phyloP scores from a whole-genome alignment of 441 rosid genomes.

The Euphorbia schlechtendalii region DNA sequence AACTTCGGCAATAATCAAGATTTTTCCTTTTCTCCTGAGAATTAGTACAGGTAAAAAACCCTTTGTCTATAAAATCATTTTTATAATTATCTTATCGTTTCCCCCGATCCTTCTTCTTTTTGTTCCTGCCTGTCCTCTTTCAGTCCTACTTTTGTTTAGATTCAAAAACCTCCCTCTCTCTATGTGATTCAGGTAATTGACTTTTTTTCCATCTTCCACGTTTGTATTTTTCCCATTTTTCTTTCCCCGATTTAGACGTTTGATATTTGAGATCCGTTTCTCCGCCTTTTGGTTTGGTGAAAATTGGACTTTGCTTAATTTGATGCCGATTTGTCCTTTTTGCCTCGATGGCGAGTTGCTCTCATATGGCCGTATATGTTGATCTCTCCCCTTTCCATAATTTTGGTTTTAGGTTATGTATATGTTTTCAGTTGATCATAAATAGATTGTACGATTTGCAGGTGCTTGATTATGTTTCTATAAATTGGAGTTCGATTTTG shows the following conservation, averaged over 20 bases:
- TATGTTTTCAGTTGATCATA: neutral
- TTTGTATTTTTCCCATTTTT: neutral
- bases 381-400: neutral
- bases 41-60: too few species aligned
- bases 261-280: conserved; percentile 2
- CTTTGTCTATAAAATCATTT: neutral
- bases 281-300: neutral
- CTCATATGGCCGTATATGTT: neutral
- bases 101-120: conserved; percentile 4
- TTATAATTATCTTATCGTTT: neutral
- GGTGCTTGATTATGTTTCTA: neutral
- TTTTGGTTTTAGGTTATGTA: neutral
- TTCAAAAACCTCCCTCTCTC: neutral
- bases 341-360: neutral
- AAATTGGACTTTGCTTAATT: neutral
- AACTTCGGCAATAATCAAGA: neutral
- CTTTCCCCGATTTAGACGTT: neutral
- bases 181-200: neutral
- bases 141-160: neutral
- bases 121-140: neutral
- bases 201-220: neutral
- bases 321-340: neutral
- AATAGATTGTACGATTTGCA: neutral
- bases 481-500: neutral
- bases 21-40: too few species aligned